Conservation (phyloP, 768 basidiomycete genomes). For the Mrakia blollopis region DNA sequence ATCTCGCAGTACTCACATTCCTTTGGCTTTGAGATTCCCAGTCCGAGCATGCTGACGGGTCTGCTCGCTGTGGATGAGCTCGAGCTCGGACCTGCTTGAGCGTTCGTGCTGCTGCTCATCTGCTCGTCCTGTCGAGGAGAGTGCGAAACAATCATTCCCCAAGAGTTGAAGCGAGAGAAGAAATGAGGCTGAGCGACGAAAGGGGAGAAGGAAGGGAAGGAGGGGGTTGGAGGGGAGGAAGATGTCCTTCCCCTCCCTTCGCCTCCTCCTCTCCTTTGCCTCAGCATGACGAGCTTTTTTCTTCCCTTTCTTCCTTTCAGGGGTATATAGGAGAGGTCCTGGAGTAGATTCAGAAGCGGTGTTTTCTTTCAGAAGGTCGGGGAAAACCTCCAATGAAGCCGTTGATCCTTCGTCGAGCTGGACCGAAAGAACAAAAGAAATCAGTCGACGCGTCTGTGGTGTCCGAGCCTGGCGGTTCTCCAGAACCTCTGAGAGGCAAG, state of each 20-base stretch:
- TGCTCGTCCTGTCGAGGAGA: background rate
- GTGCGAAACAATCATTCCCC: conserved; percentile 5
- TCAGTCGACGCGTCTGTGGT: too few species aligned
- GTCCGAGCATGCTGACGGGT: background rate
- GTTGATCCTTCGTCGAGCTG: too few species aligned
- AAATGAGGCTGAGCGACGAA: background rate
- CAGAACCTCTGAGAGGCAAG: too few species aligned
- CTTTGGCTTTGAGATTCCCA: background rate
- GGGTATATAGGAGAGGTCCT: too few species aligned
- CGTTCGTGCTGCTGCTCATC: background rate
- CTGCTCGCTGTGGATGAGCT: background rate
- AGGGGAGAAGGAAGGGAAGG: background rate
- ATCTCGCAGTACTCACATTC: background rate
- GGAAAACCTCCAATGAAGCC: too few species aligned
- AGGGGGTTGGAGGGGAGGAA: background rate
- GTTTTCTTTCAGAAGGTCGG: too few species aligned
- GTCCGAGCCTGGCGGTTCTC: too few species aligned
- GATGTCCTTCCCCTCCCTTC: background rate
- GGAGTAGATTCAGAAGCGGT: too few species aligned
- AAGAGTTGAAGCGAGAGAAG: background rate
- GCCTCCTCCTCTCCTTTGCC: too few species aligned
- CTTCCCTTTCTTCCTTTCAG: too few species aligned
- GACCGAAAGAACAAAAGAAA: too few species aligned
- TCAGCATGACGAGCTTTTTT: too few species aligned
- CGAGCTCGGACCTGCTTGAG: conserved; percentile 1